phyloP scores from a whole-genome alignment of 129 eudicot genomes.

The Saussurea involucrata region DNA sequence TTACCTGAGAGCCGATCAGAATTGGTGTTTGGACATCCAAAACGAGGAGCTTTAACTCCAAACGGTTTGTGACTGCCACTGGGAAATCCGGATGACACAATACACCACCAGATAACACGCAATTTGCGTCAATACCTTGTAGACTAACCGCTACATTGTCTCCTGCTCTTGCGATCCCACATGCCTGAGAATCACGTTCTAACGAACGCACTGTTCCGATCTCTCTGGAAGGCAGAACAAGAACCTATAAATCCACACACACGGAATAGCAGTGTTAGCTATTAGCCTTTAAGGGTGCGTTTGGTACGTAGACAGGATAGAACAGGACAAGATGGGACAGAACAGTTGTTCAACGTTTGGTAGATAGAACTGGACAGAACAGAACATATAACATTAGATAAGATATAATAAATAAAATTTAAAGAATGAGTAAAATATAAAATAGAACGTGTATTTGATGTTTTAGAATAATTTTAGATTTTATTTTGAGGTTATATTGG shows the following conservation, averaged over 20 bases:
- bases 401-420: no score
- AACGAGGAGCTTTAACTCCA: conserved; percentile 82
- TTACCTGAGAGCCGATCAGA: conserved; percentile 88
- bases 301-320: neutral
- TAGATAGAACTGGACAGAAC: no score
- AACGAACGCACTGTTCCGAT: conserved; percentile 63
- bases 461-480: no score
- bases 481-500: no score
- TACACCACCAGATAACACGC: conserved; percentile 74
- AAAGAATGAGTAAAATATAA: no score
- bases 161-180: conserved; percentile 80
- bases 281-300: neutral
- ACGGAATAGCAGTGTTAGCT: neutral
- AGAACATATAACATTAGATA: no score
- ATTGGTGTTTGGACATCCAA: conserved; percentile 72
- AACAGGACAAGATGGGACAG: neutral
- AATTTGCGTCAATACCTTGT: conserved; percentile 69
- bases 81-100: conserved; percentile 97
- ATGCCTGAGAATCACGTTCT: conserved; percentile 72
- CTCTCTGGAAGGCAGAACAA: conserved; percentile 82
- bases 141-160: conserved; percentile 78
- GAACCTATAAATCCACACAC: conserved; percentile 46
- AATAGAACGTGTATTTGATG: no score
- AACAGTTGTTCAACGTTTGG: no score
- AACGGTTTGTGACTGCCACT: conserved; percentile 54